Percentiles rank a stretch among this genome's conserved stretches.
These are phyloP conservation scores for Boeremia lycopersici DNA, from an alignment of 2,329 filamentous ascomycete species.

Conservation along the genomic window DNA sequence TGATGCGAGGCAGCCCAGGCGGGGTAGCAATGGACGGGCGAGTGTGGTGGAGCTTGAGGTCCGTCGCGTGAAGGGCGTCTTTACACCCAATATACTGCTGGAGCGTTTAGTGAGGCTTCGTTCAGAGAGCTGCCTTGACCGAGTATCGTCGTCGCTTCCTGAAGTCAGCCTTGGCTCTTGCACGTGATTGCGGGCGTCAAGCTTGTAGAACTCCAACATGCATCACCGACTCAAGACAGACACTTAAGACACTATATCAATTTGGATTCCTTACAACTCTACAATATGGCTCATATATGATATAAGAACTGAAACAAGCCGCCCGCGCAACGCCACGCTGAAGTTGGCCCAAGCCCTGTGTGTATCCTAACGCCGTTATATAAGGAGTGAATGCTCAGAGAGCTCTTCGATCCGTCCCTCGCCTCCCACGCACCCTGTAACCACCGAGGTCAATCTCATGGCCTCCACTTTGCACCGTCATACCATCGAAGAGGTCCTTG, in stretches of 20 bases:
- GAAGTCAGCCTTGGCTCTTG: constrained; percentile 10
- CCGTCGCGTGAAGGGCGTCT: neutral
- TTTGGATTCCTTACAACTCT: neutral
- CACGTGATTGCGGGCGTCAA: constrained; percentile 5
- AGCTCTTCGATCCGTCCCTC: constrained; percentile 7
- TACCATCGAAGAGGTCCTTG: constrained; percentile 65
- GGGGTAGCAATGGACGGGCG: constrained; percentile 13
- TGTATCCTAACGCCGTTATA: constrained; percentile 7
- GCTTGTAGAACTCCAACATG: neutral
- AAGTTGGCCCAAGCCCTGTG: neutral
- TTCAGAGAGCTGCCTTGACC: neutral
- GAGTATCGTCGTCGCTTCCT: constrained; percentile 13
- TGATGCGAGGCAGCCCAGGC: constrained; percentile 11
- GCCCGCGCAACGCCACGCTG: constrained; percentile 6
- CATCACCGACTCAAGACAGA: neutral
- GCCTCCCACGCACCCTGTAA: constrained; percentile 7
- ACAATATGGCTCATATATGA: constrained; percentile 6
- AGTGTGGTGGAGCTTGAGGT: neutral
- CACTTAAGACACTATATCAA: too few species aligned
- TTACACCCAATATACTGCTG: neutral
- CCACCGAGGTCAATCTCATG: constrained; percentile 5
- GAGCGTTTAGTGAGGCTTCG: neutral
- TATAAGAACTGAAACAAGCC: constrained; percentile 1
- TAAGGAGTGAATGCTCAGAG: neutral
- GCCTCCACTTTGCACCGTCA: constrained; percentile 7